These are phyloP conservation scores for Komagataea norvegica DNA, from an alignment of 1,139 yeast genomes.

Conservation along the genomic window DNA sequence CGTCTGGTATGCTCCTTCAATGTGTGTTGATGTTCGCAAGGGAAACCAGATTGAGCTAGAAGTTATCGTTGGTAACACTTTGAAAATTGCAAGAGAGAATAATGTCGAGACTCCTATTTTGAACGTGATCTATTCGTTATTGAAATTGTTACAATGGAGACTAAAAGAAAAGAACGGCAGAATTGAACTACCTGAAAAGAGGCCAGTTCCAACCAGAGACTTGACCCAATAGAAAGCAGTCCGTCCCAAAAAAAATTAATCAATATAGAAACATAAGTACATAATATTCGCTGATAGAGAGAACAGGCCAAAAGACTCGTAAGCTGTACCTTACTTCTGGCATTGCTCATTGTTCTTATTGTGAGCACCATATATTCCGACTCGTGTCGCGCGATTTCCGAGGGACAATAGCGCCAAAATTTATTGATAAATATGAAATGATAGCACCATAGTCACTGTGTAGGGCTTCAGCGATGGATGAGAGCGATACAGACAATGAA, in stretches of 20 bases:
- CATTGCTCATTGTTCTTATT: too few species aligned
- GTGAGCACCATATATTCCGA: too few species aligned
- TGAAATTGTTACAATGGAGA: conserved; percentile 56
- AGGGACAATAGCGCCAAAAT: too few species aligned
- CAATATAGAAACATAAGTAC: not conserved
- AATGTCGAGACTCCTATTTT: conserved; percentile 58
- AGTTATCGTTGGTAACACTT: conserved; percentile 67
- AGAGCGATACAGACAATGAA: too few species aligned
- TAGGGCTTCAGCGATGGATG: too few species aligned
- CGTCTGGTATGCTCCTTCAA: conserved; percentile 62
- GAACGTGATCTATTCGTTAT: conserved; percentile 49
- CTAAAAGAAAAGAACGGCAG: conserved; percentile 50
- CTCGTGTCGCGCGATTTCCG: too few species aligned
- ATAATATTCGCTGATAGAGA: too few species aligned
- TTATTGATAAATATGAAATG: too few species aligned
- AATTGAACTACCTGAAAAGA: conserved; percentile 38
- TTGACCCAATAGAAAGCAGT: conserved; percentile 1
- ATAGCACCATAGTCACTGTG: too few species aligned
- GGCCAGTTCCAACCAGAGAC: conserved; percentile 29
- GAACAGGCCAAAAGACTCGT: too few species aligned
- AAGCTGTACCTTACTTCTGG: too few species aligned
- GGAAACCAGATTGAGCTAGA: conserved; percentile 69
- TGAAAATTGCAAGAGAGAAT: conserved; percentile 51
- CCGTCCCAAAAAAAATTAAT: not conserved
- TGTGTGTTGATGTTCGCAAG: conserved; percentile 63